Evolutionary conservation across 176 grass and related monocot species (phyloP).

Genomic region (Cymbopogon citratus): DNA sequence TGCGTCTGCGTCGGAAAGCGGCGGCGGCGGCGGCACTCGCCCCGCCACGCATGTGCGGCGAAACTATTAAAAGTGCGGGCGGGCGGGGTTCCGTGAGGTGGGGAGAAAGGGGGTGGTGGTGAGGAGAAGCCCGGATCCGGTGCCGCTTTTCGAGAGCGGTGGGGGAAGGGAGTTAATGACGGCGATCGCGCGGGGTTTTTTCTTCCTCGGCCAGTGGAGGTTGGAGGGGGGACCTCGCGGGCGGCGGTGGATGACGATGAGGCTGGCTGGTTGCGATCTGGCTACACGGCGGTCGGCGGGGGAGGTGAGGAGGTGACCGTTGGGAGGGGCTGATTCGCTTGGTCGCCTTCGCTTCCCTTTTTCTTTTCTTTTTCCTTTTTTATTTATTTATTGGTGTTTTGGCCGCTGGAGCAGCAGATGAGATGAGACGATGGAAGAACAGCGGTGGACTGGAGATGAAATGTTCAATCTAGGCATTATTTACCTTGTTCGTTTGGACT

Average conservation of each 20-base stretch:
- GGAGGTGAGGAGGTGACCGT: slow-evolving; percentile 27
- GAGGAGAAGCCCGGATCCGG: slow-evolving; percentile 20
- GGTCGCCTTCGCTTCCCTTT: too few species aligned
- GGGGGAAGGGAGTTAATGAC: slow-evolving; percentile 27
- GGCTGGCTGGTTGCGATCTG: not conserved
- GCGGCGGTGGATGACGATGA: not conserved
- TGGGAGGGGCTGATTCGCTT: not conserved
- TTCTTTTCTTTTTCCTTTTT: not conserved
- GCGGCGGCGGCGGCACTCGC: slow-evolving; percentile 17
- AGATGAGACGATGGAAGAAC: not conserved
- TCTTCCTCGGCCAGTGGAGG: not conserved
- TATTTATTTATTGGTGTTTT: not conserved
- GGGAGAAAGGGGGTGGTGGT: slow-evolving; percentile 6
- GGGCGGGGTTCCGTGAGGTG: not conserved
- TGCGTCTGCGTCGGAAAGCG: not conserved
- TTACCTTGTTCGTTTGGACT: too few species aligned
- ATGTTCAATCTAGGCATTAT: not conserved
- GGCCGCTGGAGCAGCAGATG: not conserved
- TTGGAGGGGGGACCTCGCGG: slow-evolving; percentile 8
- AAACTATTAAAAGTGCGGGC: not conserved
- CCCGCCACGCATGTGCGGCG: not conserved
- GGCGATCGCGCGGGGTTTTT: not conserved
- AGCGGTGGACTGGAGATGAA: not conserved
- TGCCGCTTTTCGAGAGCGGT: slow-evolving; percentile 34
- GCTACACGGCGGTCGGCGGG: not conserved